Percentiles rank a stretch among this genome's conserved stretches.
These are phyloP conservation scores for Gracilaria gracilis DNA, from an alignment of 23 red algal genomes.

Conservation along the genomic window DNA sequence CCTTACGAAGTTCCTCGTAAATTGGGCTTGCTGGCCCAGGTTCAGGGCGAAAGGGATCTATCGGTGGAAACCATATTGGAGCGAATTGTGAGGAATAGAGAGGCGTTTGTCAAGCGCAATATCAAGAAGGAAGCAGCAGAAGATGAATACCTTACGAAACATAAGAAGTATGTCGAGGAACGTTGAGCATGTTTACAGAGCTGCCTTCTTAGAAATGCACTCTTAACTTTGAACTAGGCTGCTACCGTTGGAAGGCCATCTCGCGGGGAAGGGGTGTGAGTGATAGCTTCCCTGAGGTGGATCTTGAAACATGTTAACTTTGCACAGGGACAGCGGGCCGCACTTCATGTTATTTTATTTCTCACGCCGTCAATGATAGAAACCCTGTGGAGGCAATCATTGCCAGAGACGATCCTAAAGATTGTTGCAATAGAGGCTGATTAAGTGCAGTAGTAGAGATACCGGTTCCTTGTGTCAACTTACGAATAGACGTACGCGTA, in stretches of 20 bases:
- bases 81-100: constrained; percentile 89
- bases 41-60: constrained; percentile 73
- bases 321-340: neutral
- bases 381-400: no score
- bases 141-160: constrained; percentile 79
- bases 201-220: neutral
- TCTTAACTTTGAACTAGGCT: neutral
- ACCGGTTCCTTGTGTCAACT: neutral
- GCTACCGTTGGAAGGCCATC: neutral
- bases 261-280: neutral
- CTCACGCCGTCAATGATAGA: neutral
- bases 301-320: constrained; percentile 8
- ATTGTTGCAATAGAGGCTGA: neutral
- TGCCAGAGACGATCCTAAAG: no score
- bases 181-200: constrained; percentile 33
- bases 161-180: constrained; percentile 92
- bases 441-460: neutral
- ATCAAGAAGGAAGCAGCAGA: constrained; percentile 85
- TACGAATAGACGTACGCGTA: neutral
- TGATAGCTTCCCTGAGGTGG: neutral
- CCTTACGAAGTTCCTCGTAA: constrained; percentile 88
- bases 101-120: constrained; percentile 82
- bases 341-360: neutral
- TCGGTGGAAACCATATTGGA: constrained; percentile 85
- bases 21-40: constrained; percentile 82